phyloP scores from a whole-genome alignment of 1,284 basidiomycete species.

The Ceratobasidium sp. region DNA sequence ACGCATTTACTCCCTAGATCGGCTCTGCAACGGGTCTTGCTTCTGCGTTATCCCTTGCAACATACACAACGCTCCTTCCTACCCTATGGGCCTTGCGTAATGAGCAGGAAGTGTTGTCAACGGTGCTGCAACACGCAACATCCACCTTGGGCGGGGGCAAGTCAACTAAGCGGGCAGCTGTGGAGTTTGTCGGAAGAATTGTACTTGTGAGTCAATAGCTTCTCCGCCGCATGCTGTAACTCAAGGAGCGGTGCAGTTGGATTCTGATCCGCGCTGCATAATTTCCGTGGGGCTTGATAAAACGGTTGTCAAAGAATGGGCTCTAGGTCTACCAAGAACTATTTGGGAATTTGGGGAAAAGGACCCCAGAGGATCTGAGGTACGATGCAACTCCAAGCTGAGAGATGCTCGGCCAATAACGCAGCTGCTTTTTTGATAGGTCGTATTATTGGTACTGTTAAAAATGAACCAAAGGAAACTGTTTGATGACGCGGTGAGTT shows the following conservation, averaged over 20 bases:
- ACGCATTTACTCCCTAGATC: not conserved
- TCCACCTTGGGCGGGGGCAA: conserved; percentile 66
- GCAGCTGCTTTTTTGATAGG: conserved; percentile 54
- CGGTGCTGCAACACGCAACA: conserved; percentile 50
- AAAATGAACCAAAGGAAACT: conserved; percentile 67
- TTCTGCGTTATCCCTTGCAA: conserved; percentile 61
- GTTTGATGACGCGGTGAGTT: conserved; percentile 57
- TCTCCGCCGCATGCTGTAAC: not conserved
- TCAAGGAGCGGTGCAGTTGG: conserved; percentile 60
- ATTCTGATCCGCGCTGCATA: conserved; percentile 64
- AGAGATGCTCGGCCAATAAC: conserved; percentile 41
- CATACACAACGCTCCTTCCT: conserved; percentile 78
- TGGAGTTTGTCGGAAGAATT: conserved; percentile 77
- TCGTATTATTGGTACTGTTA: conserved; percentile 70
- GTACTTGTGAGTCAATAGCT: conserved; percentile 63
- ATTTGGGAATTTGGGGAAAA: conserved; percentile 83
- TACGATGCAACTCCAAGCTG: conserved; percentile 52
- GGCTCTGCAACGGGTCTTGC: conserved; percentile 37
- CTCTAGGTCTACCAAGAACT: conserved; percentile 73
- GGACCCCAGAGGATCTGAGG: conserved; percentile 67
- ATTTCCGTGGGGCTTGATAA: conserved; percentile 61
- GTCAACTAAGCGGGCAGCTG: conserved; percentile 68
- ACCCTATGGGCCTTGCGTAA: conserved; percentile 80
- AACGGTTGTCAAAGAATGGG: conserved; percentile 63
- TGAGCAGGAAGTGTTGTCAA: conserved; percentile 55